Conservation (phyloP, 2,329 filamentous ascomycete species). For the Pseudopithomyces chartarum region DNA sequence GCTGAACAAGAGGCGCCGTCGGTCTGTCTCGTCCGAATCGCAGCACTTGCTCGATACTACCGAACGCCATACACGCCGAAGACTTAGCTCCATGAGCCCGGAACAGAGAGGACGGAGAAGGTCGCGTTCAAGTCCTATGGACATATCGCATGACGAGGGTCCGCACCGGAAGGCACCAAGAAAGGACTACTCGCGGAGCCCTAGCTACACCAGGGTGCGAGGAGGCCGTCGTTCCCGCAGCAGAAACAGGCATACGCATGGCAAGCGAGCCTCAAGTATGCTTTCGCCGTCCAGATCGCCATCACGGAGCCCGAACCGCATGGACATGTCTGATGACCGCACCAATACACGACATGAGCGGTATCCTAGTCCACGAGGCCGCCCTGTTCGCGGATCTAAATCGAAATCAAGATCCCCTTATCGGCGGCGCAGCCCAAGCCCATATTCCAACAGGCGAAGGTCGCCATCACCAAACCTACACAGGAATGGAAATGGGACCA, state of each 20-base stretch:
- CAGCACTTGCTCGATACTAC: slow-evolving; percentile 17
- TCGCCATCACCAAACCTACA: slow-evolving; percentile 32
- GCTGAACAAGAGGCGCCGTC: slow-evolving; percentile 34
- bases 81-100: slow-evolving; percentile 45
- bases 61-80: slow-evolving; percentile 41
- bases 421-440: slow-evolving; percentile 26
- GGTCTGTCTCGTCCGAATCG: slow-evolving; percentile 35
- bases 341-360: slow-evolving; percentile 14
- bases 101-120: slow-evolving; percentile 38
- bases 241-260: slow-evolving; percentile 19
- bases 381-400: slow-evolving; percentile 7
- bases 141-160: slow-evolving; percentile 23
- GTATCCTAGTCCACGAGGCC: slow-evolving; percentile 6
- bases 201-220: slow-evolving; percentile 11
- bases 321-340: slow-evolving; percentile 35
- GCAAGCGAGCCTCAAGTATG: slow-evolving; percentile 20
- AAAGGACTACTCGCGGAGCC: slow-evolving; percentile 16
- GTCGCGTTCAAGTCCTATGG: slow-evolving; percentile 35
- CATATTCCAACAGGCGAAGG: slow-evolving; percentile 17
- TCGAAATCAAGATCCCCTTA: slow-evolving; percentile 27
- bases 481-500: slow-evolving; percentile 10
- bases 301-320: slow-evolving; percentile 30
- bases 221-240: slow-evolving; percentile 16
- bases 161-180: slow-evolving; percentile 7
- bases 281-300: slow-evolving; percentile 26